Evolutionary conservation across 331 rosid genomes (phyloP).

Genomic region (Pyrus hybrid): DNA sequence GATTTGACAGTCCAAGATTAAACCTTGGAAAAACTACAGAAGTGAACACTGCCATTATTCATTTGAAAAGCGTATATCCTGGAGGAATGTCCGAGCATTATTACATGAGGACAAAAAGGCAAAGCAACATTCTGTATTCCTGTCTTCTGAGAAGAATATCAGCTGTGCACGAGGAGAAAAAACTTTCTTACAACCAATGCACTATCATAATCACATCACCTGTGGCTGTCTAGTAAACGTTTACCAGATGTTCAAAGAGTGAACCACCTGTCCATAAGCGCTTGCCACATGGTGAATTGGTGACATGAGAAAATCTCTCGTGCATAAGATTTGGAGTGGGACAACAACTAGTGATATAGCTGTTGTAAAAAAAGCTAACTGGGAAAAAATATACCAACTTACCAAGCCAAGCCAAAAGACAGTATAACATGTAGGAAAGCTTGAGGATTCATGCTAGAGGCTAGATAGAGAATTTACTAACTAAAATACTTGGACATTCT

Average conservation of each 20-base stretch:
- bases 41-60: background rate
- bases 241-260: background rate
- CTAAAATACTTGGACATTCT: background rate
- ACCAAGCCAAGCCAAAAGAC: background rate
- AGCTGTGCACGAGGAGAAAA: background rate
- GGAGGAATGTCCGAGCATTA: background rate
- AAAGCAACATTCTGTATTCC: background rate
- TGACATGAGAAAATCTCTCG: background rate
- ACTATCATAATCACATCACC: background rate
- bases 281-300: background rate
- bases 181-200: background rate
- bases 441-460: background rate
- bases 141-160: background rate
- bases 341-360: background rate
- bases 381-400: too few relatives aligned
- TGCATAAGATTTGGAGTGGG: background rate
- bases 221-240: background rate
- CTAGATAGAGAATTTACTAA: background rate
- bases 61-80: background rate
- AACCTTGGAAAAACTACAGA: background rate
- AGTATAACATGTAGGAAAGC: background rate
- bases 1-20: background rate
- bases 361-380: background rate
- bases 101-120: background rate
- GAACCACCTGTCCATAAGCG: background rate